These are phyloP conservation scores for Mycena belliarum DNA, from an alignment of 768 basidiomycete species.

Conservation along the genomic window DNA sequence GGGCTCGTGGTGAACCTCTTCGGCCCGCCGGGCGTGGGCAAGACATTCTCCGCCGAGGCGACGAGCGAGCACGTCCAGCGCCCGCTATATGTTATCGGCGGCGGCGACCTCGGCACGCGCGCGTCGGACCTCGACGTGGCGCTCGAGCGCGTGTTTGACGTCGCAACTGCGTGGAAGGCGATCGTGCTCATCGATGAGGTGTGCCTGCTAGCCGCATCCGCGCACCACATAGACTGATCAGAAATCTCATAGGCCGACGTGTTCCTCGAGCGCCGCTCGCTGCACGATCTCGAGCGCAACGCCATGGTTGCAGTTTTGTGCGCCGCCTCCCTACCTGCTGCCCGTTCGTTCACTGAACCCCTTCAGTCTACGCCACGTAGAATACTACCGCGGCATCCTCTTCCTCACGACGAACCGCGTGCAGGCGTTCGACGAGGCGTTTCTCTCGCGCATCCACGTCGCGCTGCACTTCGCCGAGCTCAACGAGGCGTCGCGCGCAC, in stretches of 20 bases:
- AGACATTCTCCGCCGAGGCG: conserved; percentile 62
- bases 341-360: conserved; percentile 20
- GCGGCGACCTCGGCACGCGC: conserved; percentile 55
- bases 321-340: conserved; percentile 24
- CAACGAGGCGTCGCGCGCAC: conserved; percentile 48
- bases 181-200: conserved; percentile 60
- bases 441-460: conserved; percentile 67
- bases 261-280: conserved; percentile 68
- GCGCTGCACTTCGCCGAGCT: conserved; percentile 67
- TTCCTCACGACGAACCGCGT: conserved; percentile 61
- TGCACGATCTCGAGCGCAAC: conserved; percentile 65
- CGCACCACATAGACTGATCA: too few relatives aligned
- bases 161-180: conserved; percentile 62
- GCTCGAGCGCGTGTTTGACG: conserved; percentile 49
- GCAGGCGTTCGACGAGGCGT: conserved; percentile 66
- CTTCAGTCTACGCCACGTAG: conserved; percentile 52
- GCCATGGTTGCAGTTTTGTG: conserved; percentile 74
- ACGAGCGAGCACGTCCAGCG: conserved; percentile 56
- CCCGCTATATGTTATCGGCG: conserved; percentile 54
- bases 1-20: conserved; percentile 58
- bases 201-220: too few relatives aligned
- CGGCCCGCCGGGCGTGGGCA: conserved; percentile 63
- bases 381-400: conserved; percentile 58
- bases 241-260: conserved; percentile 53
- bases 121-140: conserved; percentile 44